These are phyloP conservation scores for Wickerhamomyces queroliae DNA, from an alignment of 805 yeast genomes.

Conservation along the genomic window DNA sequence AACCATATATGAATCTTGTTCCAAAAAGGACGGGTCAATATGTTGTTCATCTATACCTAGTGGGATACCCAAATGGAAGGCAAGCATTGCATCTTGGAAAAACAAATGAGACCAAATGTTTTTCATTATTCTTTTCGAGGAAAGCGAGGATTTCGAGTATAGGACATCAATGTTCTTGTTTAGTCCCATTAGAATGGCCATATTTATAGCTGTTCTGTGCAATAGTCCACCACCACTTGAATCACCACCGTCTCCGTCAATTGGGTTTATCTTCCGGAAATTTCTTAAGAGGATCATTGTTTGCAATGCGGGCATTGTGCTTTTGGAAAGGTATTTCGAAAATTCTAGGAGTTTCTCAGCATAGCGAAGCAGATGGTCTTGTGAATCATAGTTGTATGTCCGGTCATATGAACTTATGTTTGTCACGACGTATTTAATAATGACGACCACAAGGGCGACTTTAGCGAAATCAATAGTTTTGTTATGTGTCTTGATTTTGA, in stretches of 20 bases:
- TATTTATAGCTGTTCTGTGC: slow-evolving; percentile 13
- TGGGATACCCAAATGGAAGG: slow-evolving; percentile 18
- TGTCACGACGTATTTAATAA: slow-evolving; percentile 7
- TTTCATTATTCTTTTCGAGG: slow-evolving; percentile 4
- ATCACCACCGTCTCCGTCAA: slow-evolving; percentile 18
- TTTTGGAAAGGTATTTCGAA: slow-evolving; percentile 5
- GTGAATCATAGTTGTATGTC: slow-evolving; percentile 6
- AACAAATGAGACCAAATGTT: slow-evolving; percentile 15
- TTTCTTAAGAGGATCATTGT: slow-evolving; percentile 12
- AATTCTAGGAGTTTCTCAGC: slow-evolving; percentile 11
- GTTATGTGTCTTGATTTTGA: slow-evolving; percentile 4
- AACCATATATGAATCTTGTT: not conserved
- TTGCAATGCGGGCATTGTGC: slow-evolving; percentile 19
- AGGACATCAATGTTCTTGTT: slow-evolving; percentile 16
- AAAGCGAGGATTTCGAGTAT: slow-evolving; percentile 6
- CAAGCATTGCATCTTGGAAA: slow-evolving; percentile 11
- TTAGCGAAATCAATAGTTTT: slow-evolving; percentile 15
- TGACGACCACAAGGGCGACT: slow-evolving; percentile 13
- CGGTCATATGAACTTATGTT: slow-evolving; percentile 3
- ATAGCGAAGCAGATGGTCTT: slow-evolving; percentile 10
- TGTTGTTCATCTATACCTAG: slow-evolving; percentile 13
- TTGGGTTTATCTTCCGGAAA: slow-evolving; percentile 12
- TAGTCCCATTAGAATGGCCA: slow-evolving; percentile 21
- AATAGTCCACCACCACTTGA: slow-evolving; percentile 10
- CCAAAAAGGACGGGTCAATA: slow-evolving; percentile 2